These are phyloP conservation scores for Tulasnella sp. DNA, from an alignment of 768 basidiomycete species.

Conservation along the genomic window DNA sequence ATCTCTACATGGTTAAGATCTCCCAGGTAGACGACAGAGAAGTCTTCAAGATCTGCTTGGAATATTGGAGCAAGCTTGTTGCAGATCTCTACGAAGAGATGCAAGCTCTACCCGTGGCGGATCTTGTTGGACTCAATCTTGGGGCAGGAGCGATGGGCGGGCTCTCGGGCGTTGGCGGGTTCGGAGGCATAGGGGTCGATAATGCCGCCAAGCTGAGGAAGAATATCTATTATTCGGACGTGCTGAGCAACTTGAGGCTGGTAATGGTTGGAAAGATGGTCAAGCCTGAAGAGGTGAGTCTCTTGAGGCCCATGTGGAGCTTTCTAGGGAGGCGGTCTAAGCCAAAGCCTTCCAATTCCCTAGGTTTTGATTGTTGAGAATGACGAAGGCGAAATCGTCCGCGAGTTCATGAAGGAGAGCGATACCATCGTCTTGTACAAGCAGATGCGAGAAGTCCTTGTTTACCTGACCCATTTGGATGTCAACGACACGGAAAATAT, in stretches of 20 bases:
- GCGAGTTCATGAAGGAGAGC: conserved; percentile 95
- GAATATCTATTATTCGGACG: conserved; percentile 84
- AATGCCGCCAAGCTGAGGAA: conserved; percentile 57
- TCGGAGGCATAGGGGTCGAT: conserved; percentile 28
- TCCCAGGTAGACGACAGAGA: conserved; percentile 98
- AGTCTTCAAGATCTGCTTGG: conserved; percentile 98
- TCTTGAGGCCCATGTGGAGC: too few relatives aligned
- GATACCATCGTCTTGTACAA: conserved; percentile 99
- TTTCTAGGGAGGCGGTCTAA: too few relatives aligned
- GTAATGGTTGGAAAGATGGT: conserved; percentile 99
- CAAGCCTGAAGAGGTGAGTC: conserved; percentile 88
- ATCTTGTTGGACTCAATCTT: conserved; percentile 80
- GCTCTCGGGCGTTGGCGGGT: conserved; percentile 21
- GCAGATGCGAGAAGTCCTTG: conserved; percentile 94
- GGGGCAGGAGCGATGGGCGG: conserved; percentile 32
- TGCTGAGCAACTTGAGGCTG: conserved; percentile 84
- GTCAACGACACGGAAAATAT: conserved; percentile 94
- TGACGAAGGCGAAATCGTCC: conserved; percentile 97
- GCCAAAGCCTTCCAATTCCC: too few relatives aligned
- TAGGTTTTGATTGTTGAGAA: conserved; percentile 99
- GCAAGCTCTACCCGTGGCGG: conserved; percentile 80
- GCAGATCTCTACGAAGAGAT: conserved; percentile 96
- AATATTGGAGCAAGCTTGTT: conserved; percentile 95
- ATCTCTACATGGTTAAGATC: conserved; percentile 96
- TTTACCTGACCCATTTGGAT: conserved; percentile 96